Conservation (phyloP, 2,329 filamentous ascomycete species). For the Colletotrichum sp. region DNA sequence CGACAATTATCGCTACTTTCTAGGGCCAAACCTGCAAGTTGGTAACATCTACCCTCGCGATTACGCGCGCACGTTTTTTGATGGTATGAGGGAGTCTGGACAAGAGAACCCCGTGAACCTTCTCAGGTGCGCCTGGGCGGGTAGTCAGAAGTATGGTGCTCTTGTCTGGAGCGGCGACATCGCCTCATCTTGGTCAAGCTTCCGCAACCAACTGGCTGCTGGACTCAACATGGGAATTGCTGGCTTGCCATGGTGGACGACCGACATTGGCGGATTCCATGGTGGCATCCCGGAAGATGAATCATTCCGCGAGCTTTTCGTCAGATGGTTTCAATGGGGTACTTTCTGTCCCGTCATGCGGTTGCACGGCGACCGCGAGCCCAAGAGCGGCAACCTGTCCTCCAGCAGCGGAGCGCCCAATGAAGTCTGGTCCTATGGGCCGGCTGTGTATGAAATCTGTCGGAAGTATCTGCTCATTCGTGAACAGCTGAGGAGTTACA, state of each 20-base stretch:
- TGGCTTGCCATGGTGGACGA: constrained; percentile 73
- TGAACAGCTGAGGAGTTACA: neutral
- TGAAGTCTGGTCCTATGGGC: neutral
- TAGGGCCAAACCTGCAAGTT: constrained; percentile 39
- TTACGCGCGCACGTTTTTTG: constrained; percentile 64
- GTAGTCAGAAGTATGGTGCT: constrained; percentile 66
- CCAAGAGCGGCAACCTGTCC: constrained; percentile 31
- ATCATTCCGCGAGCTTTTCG: constrained; percentile 66
- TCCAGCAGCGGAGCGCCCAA: neutral
- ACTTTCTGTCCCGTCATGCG: constrained; percentile 72
- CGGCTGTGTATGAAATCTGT: neutral
- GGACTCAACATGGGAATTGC: constrained; percentile 70
- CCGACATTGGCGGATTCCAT: constrained; percentile 74
- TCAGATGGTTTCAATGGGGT: constrained; percentile 74
- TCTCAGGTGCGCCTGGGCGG: constrained; percentile 53
- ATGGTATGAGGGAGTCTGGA: constrained; percentile 59
- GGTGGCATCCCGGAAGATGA: constrained; percentile 62
- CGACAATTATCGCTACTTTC: constrained; percentile 67
- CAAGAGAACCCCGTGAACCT: constrained; percentile 64
- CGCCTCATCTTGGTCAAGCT: constrained; percentile 64
- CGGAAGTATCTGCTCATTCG: neutral
- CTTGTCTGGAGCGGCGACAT: constrained; percentile 73
- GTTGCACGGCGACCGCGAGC: constrained; percentile 70
- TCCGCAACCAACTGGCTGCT: constrained; percentile 65
- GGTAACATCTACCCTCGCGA: constrained; percentile 66